Conservation (phyloP, 768 basidiomycete genomes). For the Strobilomyces echinocephalus region DNA sequence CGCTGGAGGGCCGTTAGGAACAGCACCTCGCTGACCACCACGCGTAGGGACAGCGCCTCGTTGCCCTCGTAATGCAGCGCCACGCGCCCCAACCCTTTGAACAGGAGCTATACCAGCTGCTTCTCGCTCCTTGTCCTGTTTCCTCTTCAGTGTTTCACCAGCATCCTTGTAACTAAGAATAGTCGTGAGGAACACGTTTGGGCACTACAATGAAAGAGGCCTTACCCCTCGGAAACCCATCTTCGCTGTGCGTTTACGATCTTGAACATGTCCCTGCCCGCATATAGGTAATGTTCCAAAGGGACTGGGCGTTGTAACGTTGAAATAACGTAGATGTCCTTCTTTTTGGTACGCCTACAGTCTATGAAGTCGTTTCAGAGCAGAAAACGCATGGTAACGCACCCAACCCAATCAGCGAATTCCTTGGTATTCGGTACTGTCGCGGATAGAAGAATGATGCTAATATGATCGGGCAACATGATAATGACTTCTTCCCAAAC, state of each 20-base stretch:
- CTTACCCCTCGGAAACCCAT: slow-evolving; percentile 70
- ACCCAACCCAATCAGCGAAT: slow-evolving; percentile 99
- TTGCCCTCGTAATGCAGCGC: slow-evolving; percentile 49
- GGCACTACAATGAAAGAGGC: background rate
- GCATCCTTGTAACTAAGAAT: slow-evolving; percentile 79
- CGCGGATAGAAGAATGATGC: slow-evolving; percentile 93
- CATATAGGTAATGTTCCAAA: slow-evolving; percentile 93
- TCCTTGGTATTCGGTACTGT: slow-evolving; percentile 98
- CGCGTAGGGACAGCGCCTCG: slow-evolving; percentile 47
- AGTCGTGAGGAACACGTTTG: slow-evolving; percentile 3
- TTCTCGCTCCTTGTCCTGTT: slow-evolving; percentile 98
- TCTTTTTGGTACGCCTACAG: slow-evolving; percentile 92
- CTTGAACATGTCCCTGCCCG: slow-evolving; percentile 88
- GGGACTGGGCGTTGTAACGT: slow-evolving; percentile 96
- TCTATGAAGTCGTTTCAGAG: slow-evolving; percentile 6
- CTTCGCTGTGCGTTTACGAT: slow-evolving; percentile 80
- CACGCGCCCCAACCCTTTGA: slow-evolving; percentile 78
- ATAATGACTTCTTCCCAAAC: slow-evolving; percentile 99
- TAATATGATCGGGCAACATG: slow-evolving; percentile 98
- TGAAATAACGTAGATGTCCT: slow-evolving; percentile 98
- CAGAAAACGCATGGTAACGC: slow-evolving; percentile 27
- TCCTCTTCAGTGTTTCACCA: slow-evolving; percentile 79
- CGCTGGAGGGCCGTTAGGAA: slow-evolving; percentile 32
- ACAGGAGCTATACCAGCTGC: slow-evolving; percentile 88
- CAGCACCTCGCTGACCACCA: slow-evolving; percentile 50